Base-by-base conservation (phyloP, 495 filamentous ascomycete species). In the Tuber melanosporum region DNA sequence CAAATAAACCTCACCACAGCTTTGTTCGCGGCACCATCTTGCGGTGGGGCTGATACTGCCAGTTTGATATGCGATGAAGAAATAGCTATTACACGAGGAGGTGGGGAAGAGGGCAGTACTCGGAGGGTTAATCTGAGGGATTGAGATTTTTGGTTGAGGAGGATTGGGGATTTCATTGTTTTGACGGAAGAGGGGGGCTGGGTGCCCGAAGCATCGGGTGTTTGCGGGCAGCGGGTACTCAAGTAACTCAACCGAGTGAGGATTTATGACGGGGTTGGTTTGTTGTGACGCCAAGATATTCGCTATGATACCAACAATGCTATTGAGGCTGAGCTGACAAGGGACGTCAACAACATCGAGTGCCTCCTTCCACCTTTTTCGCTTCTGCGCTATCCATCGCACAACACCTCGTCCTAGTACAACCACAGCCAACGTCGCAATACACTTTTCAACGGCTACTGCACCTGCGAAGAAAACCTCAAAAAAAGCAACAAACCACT, bases 21-120 rank as follows among this genome's bases (percentile, higher is more conserved):
- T 22, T 71, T 66, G 46, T 80, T 77, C 72, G 79, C 79, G 14
- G 71, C 78, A 26, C 78, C 78, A 4, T 73, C 52, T 5, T 75
- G 74, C 62, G 79, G 78, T 3, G 72, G 75, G 0, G 26, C 39
- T 10, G 72, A 70, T 2, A 81, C 71, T 3, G 78, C 75, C 14
- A 81, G 71, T 26, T 73, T 26, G 8, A 81, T 22, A 26, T 75
- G 71, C 43, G 72, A 66, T 49, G 75, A n/a, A 5, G n/a, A 20
- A 20, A 81, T 42, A 0, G 45, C 57, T 41, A 81, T 41, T 1
- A 81, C 42, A 7, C 71, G 72, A 17, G 79, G 57, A 36, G 57
- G 57, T 17, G 26, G 57, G 17, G 57, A 66, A 66, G 57, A 36
- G 14, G 57, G 57, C 32, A 66, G 14, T 36, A 66, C 57, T 8